Base-by-base conservation (phyloP, 345 rosid genomes). In the Eutrema yunnanense region DNA sequence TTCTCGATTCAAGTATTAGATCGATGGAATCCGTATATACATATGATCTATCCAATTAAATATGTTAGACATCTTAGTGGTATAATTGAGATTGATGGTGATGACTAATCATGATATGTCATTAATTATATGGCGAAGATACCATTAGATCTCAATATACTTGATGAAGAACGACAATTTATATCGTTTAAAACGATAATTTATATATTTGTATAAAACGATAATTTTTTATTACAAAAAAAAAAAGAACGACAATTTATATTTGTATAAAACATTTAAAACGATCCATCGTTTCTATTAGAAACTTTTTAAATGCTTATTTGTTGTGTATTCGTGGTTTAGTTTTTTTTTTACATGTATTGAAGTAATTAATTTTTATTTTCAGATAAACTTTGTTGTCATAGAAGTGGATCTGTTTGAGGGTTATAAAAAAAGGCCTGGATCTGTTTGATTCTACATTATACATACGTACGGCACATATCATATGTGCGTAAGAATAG, bases 1-100 rank as follows among this genome's bases (percentile, higher is more conserved):
- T 37, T 68, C 51, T 75, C 30, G 74, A 68, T 53, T 34, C 26
- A 46, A 62, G 70, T 53, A 74, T 52, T 34, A 43, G 44, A 72
- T 53, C 38, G 48, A 42, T 22, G 14, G 63, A 42, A 44, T 67
- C 41, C 50, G 5, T 32, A 6, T 32, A 42, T n/a, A 6, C 34
- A 16, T 40, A n/a, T 53, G 51, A 52, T 19, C 1, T 14, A 26
- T 72, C 36, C 16, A 34, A 33, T 19, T 13, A 16, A 11, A 19
- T n/a, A 32, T 32, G 16, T 14, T 53, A 27, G 4, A 27, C 13
- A 2, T 5, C 5, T 57, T 46, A 43, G 44, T 13, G 46, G 55
- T 47, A 16, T 12, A 11, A 32, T 4, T 54, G 59, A 54, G 59
- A 55, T 55, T n/a, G n/a, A n/a, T n/a, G n/a, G n/a, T n/a, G n/a